phyloP scores from a whole-genome alignment of 257 asterid genomes.

The Plectranthus barbatus region DNA sequence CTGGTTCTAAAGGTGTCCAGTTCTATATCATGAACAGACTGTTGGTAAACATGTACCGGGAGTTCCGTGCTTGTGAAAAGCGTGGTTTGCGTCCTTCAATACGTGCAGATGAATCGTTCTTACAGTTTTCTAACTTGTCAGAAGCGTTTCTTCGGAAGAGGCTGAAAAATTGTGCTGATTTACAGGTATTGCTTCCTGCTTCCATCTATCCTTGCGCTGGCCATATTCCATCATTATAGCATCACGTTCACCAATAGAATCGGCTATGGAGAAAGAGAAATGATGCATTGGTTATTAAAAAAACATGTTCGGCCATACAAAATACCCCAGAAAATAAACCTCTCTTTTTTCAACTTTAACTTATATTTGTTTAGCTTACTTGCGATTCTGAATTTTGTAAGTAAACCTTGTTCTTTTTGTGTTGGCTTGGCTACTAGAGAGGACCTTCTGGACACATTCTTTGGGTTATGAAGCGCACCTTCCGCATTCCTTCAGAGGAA shows the following conservation, averaged over 20 bases:
- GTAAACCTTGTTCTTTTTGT: slow-evolving; percentile 7
- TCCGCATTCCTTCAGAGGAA: slow-evolving; percentile 93
- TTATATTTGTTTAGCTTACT: not conserved
- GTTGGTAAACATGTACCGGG: slow-evolving; percentile 81
- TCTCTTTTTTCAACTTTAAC: slow-evolving; percentile 1
- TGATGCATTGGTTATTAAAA: not conserved
- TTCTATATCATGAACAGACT: slow-evolving; percentile 82
- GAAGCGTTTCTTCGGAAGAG: slow-evolving; percentile 81
- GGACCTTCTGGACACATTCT: slow-evolving; percentile 61
- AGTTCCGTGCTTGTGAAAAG: slow-evolving; percentile 72
- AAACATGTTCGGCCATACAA: not conserved
- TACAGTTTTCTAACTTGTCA: slow-evolving; percentile 72
- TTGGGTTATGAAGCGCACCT: slow-evolving; percentile 85
- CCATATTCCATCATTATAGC: not conserved
- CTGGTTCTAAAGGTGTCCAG: slow-evolving; percentile 85
- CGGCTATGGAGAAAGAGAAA: not conserved
- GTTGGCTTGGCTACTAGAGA: slow-evolving; percentile 42
- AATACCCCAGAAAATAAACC: not conserved
- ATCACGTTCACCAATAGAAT: not conserved
- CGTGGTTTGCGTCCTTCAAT: slow-evolving; percentile 77
- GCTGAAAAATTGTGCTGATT: slow-evolving; percentile 77
- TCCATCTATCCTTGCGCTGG: not conserved
- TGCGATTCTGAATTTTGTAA: slow-evolving; percentile 8
- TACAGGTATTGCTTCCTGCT: slow-evolving; percentile 53
- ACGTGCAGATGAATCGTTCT: slow-evolving; percentile 69